These are phyloP conservation scores for Leccinellum luteum DNA, from an alignment of 768 basidiomycete genomes.

Conservation along the genomic window DNA sequence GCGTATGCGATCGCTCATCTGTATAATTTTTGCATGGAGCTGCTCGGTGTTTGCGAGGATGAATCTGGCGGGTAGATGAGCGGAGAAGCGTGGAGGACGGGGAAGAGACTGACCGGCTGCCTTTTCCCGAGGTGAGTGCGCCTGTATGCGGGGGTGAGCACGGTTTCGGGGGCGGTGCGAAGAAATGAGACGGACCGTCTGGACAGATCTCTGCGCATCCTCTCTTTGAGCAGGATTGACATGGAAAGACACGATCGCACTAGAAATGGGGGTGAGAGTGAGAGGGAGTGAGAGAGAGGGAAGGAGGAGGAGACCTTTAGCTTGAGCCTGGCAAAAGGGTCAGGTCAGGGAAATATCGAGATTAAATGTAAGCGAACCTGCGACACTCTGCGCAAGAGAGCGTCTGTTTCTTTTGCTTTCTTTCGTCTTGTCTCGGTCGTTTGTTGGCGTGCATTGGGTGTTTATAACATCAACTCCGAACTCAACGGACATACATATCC, in stretches of 20 bases:
- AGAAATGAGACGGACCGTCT: conserved; percentile 39
- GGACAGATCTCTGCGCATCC: conserved; percentile 64
- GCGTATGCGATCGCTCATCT: conserved; percentile 61
- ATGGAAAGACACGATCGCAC: conserved; percentile 67
- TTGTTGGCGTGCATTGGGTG: conserved; percentile 34
- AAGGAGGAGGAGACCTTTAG: conserved; percentile 43
- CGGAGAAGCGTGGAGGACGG: neutral
- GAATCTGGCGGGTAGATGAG: conserved; percentile 40
- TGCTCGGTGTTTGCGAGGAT: conserved; percentile 69
- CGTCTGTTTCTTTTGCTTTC: conserved; percentile 38
- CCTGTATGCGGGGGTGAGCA: conserved; percentile 33
- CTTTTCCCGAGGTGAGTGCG: conserved; percentile 58
- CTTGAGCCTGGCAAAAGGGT: conserved; percentile 38
- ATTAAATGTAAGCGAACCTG: conserved; percentile 35
- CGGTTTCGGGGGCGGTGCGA: neutral
- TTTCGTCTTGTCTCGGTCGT: conserved; percentile 41
- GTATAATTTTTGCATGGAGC: conserved; percentile 59
- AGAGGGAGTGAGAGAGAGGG: neutral
- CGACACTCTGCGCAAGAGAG: conserved; percentile 65
- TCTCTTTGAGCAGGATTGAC: conserved; percentile 64
- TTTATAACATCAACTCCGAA: conserved; percentile 23
- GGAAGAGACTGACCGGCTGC: conserved; percentile 49
- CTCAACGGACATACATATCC: conserved; percentile 18
- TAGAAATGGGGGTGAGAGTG: conserved; percentile 18
- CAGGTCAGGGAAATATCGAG: neutral